These are phyloP conservation scores for Xylaria grammica DNA, from an alignment of 495 filamentous ascomycete species.

Conservation along the genomic window DNA sequence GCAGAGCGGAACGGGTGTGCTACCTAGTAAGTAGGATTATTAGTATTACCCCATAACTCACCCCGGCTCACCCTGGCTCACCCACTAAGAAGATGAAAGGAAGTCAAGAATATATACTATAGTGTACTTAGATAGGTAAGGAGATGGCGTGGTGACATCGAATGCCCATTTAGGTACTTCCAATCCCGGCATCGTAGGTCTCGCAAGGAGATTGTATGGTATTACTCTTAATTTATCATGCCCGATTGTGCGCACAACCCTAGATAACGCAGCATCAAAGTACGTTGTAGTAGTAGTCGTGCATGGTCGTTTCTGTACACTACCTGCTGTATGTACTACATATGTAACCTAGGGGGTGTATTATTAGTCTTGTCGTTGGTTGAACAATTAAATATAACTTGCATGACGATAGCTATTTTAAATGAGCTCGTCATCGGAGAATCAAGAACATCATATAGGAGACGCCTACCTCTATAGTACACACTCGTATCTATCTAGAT, in stretches of 20 bases:
- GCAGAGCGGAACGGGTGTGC: too few relatives aligned
- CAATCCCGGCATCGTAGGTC: background rate
- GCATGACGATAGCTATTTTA: background rate
- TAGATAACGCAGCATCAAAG: background rate
- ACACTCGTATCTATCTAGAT: too few relatives aligned
- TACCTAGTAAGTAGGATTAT: too few relatives aligned
- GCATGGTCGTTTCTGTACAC: background rate
- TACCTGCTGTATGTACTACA: too few relatives aligned
- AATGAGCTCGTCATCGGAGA: too few relatives aligned
- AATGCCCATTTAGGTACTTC: too few relatives aligned
- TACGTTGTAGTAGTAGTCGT: background rate
- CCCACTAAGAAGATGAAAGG: background rate
- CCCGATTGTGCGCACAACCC: slow-evolving; percentile 6
- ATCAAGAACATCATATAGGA: too few relatives aligned
- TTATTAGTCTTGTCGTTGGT: background rate
- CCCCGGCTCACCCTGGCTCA: too few relatives aligned
- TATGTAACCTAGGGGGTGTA: too few relatives aligned
- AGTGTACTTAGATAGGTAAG: too few relatives aligned
- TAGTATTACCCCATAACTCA: too few relatives aligned
- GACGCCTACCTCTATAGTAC: background rate
- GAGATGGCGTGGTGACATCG: background rate
- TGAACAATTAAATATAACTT: background rate
- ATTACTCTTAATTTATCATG: slow-evolving; percentile 2
- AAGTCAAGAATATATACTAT: slow-evolving; percentile 1
- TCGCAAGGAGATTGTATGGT: slow-evolving; percentile 6